A percentile compares a stretch with the other conserved stretches of the same genome.
phyloP scores from a whole-genome alignment of 106 monocot genomes.

The Allium cepa region DNA sequence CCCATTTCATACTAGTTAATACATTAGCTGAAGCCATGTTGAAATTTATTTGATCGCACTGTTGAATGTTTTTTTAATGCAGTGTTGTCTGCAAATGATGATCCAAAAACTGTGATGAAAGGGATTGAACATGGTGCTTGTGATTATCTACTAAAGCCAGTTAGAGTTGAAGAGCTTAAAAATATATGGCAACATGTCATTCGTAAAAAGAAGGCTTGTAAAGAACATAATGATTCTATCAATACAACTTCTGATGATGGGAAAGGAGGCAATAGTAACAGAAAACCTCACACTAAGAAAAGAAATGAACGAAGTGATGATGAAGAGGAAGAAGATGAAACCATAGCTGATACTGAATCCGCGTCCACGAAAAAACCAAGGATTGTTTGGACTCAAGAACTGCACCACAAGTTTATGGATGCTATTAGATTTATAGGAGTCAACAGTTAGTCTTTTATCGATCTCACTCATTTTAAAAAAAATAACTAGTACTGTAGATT shows the following conservation, averaged over 20 bases:
- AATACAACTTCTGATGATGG: conserved; percentile 15
- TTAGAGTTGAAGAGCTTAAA: conserved; percentile 53
- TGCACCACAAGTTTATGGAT: conserved; percentile 48
- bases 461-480: too few relatives aligned
- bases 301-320: conserved; percentile 29
- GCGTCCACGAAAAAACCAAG: conserved; percentile 32
- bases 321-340: conserved; percentile 27
- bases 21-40: too few relatives aligned
- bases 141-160: conserved; percentile 66
- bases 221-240: conserved; percentile 9
- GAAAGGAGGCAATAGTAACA: conserved; percentile 3
- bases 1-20: too few relatives aligned
- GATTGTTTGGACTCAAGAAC: conserved; percentile 41
- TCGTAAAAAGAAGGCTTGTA: conserved; percentile 35
- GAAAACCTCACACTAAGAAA: conserved; percentile 15
- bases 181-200: conserved; percentile 77
- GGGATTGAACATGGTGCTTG: conserved; percentile 63
- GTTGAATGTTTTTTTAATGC: conserved; percentile 5
- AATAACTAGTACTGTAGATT: too few relatives aligned
- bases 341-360: conserved; percentile 19
- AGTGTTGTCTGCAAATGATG: conserved; percentile 70
- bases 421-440: conserved; percentile 43
- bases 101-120: conserved; percentile 61
- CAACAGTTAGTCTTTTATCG: conserved; percentile 26
- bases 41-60: background rate